These are phyloP conservation scores for Cyclostephanos tholiformis DNA, from an alignment of 108 stramenopile species.

Conservation along the genomic window DNA sequence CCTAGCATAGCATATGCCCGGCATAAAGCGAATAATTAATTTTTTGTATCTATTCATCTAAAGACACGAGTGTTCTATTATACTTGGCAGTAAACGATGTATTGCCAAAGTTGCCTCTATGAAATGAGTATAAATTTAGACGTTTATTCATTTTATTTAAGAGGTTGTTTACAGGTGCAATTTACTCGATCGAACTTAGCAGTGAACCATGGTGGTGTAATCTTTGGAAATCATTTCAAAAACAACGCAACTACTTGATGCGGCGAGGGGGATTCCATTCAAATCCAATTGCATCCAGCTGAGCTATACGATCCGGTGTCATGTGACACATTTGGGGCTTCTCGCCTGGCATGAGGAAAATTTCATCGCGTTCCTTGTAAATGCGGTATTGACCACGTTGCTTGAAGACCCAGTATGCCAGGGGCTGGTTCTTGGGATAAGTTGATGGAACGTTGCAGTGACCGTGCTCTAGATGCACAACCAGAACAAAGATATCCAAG, in stretches of 20 bases:
- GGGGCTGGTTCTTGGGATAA: constrained; percentile 40
- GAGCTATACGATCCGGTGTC: constrained; percentile 55
- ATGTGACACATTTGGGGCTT: constrained; percentile 49
- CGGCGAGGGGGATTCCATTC: constrained; percentile 53
- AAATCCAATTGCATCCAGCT: constrained; percentile 59
- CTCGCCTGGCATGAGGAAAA: constrained; percentile 11
- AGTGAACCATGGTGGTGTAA: too few relatives aligned
- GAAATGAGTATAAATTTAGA: too few relatives aligned
- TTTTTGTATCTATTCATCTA: too few relatives aligned
- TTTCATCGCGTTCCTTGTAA: constrained; percentile 19
- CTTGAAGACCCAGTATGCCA: constrained; percentile 55
- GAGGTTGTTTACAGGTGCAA: too few relatives aligned
- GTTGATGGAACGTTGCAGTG: constrained; percentile 49
- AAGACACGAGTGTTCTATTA: too few relatives aligned
- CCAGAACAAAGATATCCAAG: background rate
- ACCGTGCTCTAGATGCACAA: constrained; percentile 22
- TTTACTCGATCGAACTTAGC: too few relatives aligned
- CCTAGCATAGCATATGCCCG: too few relatives aligned
- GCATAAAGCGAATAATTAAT: too few relatives aligned
- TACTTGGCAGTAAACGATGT: too few relatives aligned
- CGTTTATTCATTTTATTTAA: too few relatives aligned
- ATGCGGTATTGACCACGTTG: constrained; percentile 49
- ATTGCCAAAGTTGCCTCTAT: too few relatives aligned
- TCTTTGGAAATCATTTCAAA: background rate
- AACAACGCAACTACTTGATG: constrained; percentile 7